Base-by-base conservation (phyloP, 2,329 filamentous ascomycete genomes). In the Aspergillus uvarum region DNA sequence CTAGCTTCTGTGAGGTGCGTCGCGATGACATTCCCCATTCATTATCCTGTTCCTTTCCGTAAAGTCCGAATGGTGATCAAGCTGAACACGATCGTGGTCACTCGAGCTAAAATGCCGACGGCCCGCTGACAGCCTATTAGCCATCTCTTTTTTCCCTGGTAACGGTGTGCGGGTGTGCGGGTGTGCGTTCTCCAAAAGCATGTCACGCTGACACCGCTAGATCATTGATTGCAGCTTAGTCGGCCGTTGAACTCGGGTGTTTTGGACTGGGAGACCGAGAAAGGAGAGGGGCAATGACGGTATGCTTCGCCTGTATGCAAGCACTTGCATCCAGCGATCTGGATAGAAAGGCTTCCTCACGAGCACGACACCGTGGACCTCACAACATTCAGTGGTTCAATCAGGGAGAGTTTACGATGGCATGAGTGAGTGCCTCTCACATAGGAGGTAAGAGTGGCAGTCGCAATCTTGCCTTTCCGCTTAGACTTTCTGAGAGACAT, bases 21-120 rank as follows among this genome's bases (percentile, higher is more conserved):
- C 19, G 51, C 51, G 22, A 66, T 60, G 59, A 54, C 56, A 63
- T 65, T 55, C 60, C 54, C 32, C 50, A 26, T 55, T 12, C 42
- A 31, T 31, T 56, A 44, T 56, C 58, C 47, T 42, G 47, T 51
- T 57, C 32, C 47, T 48, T 65, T 74, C 73, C 72, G 70, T 68
- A 63, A 62, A 63, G 62, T 73, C 73, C 72, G 73, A 74, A 68
- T 74, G 72, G 72, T 62, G 59, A 57, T 67, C 51, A 54, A 53
- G 52, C 61, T 65, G 63, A 64, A 74, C 70, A 73, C 71, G 70
- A 70, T 64, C 53, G 31, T 66, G 47, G 50, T 47, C 48, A 48
- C 26, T 59, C 51, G 53, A 58, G 49, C 54, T 55, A 63, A 58
- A 47, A 52, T 53, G 35, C 26, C 57, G 35, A 51, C 29, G 44